A percentile compares a stretch with the other conserved stretches of the same genome.
These are phyloP conservation scores for Pyricularia sp. DNA, from an alignment of 2,329 filamentous ascomycete genomes.

Conservation along the genomic window DNA sequence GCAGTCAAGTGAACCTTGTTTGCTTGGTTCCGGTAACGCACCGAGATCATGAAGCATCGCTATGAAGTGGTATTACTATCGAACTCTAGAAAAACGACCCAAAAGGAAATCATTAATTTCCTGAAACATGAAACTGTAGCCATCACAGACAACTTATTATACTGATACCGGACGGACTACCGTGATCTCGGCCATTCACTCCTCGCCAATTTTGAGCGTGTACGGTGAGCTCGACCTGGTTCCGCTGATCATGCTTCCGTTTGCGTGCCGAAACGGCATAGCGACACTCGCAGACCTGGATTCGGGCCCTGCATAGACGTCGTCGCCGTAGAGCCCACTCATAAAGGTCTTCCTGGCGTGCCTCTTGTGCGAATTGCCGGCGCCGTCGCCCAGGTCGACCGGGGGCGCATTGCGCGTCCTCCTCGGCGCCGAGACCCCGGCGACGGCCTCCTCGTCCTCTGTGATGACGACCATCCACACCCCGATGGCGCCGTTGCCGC, in stretches of 20 bases:
- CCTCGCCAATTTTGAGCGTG: conserved; percentile 6
- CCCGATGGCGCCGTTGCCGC: conserved; percentile 56
- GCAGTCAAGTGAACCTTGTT: background rate
- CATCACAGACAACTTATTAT: background rate
- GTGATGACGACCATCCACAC: conserved; percentile 74
- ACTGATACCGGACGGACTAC: background rate
- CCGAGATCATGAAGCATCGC: background rate
- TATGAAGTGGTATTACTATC: background rate
- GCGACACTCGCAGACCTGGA: background rate
- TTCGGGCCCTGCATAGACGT: background rate
- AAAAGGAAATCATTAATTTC: background rate
- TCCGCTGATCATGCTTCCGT: background rate
- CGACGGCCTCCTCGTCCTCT: conserved; percentile 42
- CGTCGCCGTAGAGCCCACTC: background rate
- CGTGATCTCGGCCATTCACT: background rate
- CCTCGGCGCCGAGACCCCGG: background rate
- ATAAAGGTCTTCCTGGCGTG: background rate
- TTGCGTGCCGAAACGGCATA: background rate
- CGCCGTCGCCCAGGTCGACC: background rate
- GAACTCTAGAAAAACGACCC: background rate
- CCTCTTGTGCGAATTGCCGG: background rate
- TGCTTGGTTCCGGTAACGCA: background rate
- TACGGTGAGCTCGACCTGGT: conserved; percentile 5
- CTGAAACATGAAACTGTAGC: background rate
- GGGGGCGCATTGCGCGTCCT: conserved; percentile 2